A percentile compares a stretch with the other conserved stretches of the same genome.
These are phyloP conservation scores for Citrullus mucosospermus DNA, from an alignment of 306 rosid genomes.

Conservation along the genomic window DNA sequence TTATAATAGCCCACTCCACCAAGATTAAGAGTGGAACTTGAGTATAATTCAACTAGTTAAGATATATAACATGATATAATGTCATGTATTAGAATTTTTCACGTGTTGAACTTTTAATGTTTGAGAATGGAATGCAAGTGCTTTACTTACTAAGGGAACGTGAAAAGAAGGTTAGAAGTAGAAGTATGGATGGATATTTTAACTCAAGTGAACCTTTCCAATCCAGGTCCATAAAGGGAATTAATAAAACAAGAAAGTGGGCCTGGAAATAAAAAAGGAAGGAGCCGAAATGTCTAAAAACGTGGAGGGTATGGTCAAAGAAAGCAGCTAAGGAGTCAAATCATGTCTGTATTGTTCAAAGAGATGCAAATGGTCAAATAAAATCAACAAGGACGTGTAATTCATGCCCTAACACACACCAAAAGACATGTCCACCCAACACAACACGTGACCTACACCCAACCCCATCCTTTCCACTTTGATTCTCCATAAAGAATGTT, in stretches of 20 bases:
- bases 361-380: neutral
- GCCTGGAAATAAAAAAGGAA: neutral
- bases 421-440: neutral
- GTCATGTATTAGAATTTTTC: too few species aligned
- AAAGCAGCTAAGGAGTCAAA: constrained; percentile 10
- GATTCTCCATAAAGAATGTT: constrained; percentile 7
- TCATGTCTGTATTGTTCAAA: neutral
- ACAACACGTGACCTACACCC: neutral
- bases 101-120: neutral
- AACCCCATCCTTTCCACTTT: neutral
- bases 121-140: too few species aligned
- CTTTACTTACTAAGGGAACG: neutral
- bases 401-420: constrained; percentile 5
- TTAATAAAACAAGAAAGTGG: neutral
- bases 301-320: constrained; percentile 8
- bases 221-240: neutral
- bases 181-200: neutral
- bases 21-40: neutral
- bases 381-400: constrained; percentile 3
- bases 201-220: neutral
- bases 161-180: neutral
- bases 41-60: too few species aligned
- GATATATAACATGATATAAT: too few species aligned
- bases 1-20: too few species aligned
- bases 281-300: neutral